Base-by-base conservation (phyloP, 1,139 yeast species). In the Magnusiomyces suaveolens region DNA sequence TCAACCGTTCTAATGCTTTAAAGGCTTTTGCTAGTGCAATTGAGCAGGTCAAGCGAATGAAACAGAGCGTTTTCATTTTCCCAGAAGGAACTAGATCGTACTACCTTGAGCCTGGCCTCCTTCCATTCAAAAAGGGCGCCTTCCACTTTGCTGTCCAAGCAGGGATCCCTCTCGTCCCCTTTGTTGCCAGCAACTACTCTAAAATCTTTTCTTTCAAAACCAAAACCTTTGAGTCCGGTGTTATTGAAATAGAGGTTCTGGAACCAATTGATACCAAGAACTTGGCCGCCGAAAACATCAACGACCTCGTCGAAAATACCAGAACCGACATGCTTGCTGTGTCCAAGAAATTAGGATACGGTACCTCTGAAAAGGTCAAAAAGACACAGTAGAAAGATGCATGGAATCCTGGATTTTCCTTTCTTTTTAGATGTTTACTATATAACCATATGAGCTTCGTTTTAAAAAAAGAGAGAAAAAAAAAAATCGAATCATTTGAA, bases 141-240 rank as follows among this genome's bases (percentile, higher is more conserved):
- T 94, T 94, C 81, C 97, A 92, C 71, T 78, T 94, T 66, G 98
- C 99, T 16, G 85, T 85, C 59, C 96, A 90, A 70, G 96, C 96
- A 2, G 82, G 81, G 46, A 82, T 92, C 41, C 97, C 97, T 24
- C 74, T 94, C 48, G 81, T 92, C 16, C 98, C 99, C 2, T 76
- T 86, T 51, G 95, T 88, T 12, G 88, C 87, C 12, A 80, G 90
- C 49, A 94, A 94, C 72, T 87, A 95, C 56, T 83, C 95, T 6
- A 79, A 80, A 43, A 69, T 94, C 46, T 80, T 87, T 72, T 79
- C 81, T 63, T 73, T 86, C 50, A 78, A 79, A 60, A 67, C 73
- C 43, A 76, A 75, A 59, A 73, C 75, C 29, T 65, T 66, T 49
- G 61, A 78, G 56, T 62, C 76, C 2, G 95, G 94, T 46, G 80